Percentiles rank a stretch among this genome's conserved stretches.
phyloP scores from a whole-genome alignment of 192 early-diverging fungal species.

The Podochytrium sp. region DNA sequence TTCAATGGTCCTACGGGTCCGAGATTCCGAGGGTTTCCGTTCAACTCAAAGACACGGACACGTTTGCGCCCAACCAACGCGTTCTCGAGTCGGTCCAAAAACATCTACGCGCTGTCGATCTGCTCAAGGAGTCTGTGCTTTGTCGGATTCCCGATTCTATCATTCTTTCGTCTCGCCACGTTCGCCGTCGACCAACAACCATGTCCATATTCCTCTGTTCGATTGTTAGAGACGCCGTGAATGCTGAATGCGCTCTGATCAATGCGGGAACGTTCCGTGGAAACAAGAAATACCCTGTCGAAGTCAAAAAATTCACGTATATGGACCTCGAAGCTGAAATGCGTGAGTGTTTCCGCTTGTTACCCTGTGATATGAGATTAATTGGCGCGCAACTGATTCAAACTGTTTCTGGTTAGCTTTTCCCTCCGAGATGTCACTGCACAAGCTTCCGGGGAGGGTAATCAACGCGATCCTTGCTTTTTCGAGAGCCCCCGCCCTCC shows the following conservation, averaged over 20 bases:
- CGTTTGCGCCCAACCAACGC: neutral
- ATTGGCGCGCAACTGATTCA: too few species aligned
- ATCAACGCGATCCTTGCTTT: neutral
- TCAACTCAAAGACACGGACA: neutral
- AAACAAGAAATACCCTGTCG: conserved; percentile 6
- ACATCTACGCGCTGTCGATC: neutral
- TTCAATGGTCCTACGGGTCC: neutral
- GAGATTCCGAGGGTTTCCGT: neutral
- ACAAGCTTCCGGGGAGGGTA: neutral
- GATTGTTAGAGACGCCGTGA: neutral
- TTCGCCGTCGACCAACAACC: neutral
- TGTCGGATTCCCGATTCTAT: neutral
- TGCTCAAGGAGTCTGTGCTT: neutral
- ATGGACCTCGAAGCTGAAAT: conserved; percentile 20
- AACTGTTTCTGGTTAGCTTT: too few species aligned
- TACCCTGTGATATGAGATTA: too few species aligned
- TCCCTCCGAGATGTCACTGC: neutral
- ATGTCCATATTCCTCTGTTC: neutral
- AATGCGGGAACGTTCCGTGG: conserved; percentile 25
- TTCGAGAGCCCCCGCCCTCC: neutral
- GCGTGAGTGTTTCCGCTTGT: too few species aligned
- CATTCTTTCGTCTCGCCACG: neutral
- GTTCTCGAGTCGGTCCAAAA: neutral
- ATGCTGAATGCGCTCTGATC: conserved; percentile 14
- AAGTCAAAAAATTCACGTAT: conserved; percentile 6